These are phyloP conservation scores for Murraya paniculata DNA, from an alignment of 345 rosid species.

Conservation along the genomic window DNA sequence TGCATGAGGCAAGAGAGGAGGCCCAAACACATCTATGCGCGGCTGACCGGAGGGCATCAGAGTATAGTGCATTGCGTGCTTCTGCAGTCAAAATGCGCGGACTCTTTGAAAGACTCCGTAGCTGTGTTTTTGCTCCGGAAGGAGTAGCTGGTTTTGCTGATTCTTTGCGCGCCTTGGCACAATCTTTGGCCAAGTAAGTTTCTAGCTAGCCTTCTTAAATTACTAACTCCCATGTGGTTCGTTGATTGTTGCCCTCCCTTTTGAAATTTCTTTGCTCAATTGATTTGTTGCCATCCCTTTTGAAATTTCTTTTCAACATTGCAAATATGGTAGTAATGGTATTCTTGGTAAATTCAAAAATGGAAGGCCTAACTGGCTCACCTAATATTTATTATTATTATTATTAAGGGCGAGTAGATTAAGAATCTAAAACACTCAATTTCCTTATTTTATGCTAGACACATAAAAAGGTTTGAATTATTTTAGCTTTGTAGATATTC, in stretches of 20 bases:
- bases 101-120: conserved; percentile 76
- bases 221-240: not conserved
- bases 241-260: not conserved
- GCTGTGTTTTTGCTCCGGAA: conserved; percentile 58
- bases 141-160: conserved; percentile 77
- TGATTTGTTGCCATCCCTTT: not conserved
- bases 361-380: not conserved
- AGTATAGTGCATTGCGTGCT: conserved; percentile 75
- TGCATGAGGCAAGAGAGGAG: conserved; percentile 99
- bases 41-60: conserved; percentile 85
- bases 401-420: not conserved
- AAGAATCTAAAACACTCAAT: not conserved
- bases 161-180: conserved; percentile 73
- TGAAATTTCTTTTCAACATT: not conserved
- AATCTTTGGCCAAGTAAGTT: conserved; percentile 86
- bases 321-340: not conserved
- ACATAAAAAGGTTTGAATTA: not conserved
- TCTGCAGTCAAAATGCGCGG: conserved; percentile 84
- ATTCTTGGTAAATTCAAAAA: not conserved
- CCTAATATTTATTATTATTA: not conserved
- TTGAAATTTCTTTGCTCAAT: not conserved
- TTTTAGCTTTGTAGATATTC: not conserved
- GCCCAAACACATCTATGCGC: conserved; percentile 96
- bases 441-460: not conserved
- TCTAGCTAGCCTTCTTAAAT: conserved; percentile 5